Conservation (phyloP, 495 filamentous ascomycete species). For the Aspergillus conjunctus region DNA sequence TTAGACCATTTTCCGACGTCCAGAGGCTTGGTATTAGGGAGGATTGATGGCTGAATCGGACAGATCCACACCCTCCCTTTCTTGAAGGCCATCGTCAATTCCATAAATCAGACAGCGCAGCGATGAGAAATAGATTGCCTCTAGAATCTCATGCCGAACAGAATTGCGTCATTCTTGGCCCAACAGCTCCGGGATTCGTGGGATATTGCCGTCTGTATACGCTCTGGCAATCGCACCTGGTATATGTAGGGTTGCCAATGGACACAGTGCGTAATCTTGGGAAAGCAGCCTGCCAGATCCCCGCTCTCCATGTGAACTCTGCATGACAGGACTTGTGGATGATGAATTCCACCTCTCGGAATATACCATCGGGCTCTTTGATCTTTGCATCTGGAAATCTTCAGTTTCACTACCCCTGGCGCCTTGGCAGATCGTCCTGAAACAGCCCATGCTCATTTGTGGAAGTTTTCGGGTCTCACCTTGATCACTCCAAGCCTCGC, state of each 20-base stretch:
- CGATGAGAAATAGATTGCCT: conserved; percentile 7
- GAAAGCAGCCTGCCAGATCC: background rate
- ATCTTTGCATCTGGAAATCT: conserved; percentile 1
- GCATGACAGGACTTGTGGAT: background rate
- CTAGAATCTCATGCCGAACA: background rate
- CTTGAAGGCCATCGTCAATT: background rate
- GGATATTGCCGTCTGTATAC: background rate
- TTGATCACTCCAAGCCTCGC: conserved; percentile 8
- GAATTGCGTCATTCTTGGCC: conserved; percentile 9
- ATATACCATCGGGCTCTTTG: background rate
- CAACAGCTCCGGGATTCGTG: background rate
- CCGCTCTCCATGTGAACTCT: background rate
- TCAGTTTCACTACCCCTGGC: conserved; percentile 13
- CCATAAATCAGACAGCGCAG: conserved; percentile 1
- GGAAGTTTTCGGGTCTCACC: conserved; percentile 26
- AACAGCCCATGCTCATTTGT: conserved; percentile 26
- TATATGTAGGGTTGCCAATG: background rate
- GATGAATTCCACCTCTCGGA: conserved; percentile 17
- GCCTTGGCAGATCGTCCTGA: conserved; percentile 22
- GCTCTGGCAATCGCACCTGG: background rate
- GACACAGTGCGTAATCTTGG: background rate
- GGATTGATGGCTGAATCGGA: background rate
- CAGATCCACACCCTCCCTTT: conserved; percentile 1
- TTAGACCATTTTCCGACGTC: background rate
- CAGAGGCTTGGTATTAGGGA: background rate